These are phyloP conservation scores for Fomes fomentarius DNA, from an alignment of 1,284 basidiomycete species.

Conservation along the genomic window DNA sequence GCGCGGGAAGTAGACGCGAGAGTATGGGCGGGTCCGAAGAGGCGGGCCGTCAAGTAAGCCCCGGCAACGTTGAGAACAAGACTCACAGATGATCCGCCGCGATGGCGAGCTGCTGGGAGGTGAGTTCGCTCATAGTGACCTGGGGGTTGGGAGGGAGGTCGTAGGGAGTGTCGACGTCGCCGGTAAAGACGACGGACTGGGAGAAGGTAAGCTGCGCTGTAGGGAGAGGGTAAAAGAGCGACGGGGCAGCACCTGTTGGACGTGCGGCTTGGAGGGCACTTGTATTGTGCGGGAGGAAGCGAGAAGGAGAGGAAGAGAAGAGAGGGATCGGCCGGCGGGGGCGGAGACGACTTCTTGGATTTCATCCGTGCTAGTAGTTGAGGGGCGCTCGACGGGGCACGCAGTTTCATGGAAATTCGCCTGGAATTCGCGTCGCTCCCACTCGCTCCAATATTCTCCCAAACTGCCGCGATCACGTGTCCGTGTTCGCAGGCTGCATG, in stretches of 20 bases:
- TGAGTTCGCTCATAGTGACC: conserved; percentile 20
- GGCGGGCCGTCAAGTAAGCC: background rate
- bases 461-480: background rate
- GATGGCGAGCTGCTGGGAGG: conserved; percentile 20
- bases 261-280: conserved; percentile 8
- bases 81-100: conserved; percentile 29
- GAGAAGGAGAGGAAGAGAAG: conserved; percentile 9
- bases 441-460: background rate
- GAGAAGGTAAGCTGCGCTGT: conserved; percentile 10
- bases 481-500: too few species aligned
- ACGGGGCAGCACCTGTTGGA: conserved; percentile 4
- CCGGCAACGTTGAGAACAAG: too few species aligned
- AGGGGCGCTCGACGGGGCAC: conserved; percentile 13
- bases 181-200: conserved; percentile 4
- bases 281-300: conserved; percentile 9
- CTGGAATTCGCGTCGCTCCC: background rate
- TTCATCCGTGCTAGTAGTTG: conserved; percentile 21
- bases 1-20: background rate
- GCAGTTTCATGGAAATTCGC: conserved; percentile 18
- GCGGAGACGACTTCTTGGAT: conserved; percentile 8
- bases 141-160: conserved; percentile 5
- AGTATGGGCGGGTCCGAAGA: background rate
- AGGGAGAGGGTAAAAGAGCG: conserved; percentile 4
- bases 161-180: conserved; percentile 3
- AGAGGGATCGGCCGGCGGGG: conserved; percentile 15